Evolutionary conservation across 2,329 filamentous ascomycete genomes (phyloP), one percentile per base, ranked within the genome.

Genomic region (Pseudofabraea citricarpa): DNA sequence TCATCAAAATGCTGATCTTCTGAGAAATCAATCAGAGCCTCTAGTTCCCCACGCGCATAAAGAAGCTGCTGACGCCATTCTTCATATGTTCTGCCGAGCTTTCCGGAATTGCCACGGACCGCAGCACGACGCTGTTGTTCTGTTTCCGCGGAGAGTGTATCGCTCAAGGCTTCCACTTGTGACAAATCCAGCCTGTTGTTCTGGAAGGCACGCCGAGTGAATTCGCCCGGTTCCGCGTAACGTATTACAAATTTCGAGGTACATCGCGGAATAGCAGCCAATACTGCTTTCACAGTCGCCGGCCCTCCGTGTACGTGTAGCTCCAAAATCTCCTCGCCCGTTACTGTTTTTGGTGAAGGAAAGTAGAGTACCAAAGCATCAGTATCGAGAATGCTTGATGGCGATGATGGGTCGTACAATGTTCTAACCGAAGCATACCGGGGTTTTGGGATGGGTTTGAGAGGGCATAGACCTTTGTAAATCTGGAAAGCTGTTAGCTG

Each of bases 1-100:
- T 95, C 90, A 54, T 97, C 90, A 58, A 98, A 95, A 67, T 97
- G 87, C 65, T 98, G 91, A 58, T 97, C 93, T 63, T 98, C 93
- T 1, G 88, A 86, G 62, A 98, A 98, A 65, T 98, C 93, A 49
- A 98, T 97, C 53, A 98, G 68, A 0, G 93, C 93, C 65, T 98
- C 93, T 29, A 98, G 74, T 66, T 97, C 90, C 8, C 89, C 93
- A 2, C 93, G 80, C 8, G 90, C 90, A 49, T 85, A 75, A 6
- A 97, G 71, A 15, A 98, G 68, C 51, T 81, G 73, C 50, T 78
- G 70, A 20, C 91, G 81, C 93, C 93, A 98, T 8, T 58, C 57
- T 54, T 96, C 90, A 62, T 98, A 98, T 15, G 81, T 81, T 46
- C 74, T 73, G 0, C 87, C 81, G 10, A 96, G 71, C 0, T 73